phyloP scores from a whole-genome alignment of 371 early-diverging fungal genomes.

The Fennellomyces sp. region DNA sequence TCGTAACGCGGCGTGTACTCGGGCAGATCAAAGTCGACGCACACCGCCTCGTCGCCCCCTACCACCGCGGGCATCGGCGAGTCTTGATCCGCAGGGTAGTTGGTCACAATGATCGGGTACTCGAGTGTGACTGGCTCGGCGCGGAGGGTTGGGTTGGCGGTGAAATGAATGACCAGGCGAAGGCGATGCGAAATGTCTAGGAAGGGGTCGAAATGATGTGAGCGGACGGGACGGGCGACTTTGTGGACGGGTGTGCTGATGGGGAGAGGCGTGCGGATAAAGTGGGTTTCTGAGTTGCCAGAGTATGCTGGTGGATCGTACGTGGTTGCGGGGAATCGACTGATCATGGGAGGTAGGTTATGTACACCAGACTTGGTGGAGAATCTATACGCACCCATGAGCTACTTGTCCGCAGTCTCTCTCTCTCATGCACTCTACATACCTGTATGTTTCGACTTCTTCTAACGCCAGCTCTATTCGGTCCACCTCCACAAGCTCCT shows the following conservation, averaged over 20 bases:
- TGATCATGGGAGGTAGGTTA: constrained; percentile 35
- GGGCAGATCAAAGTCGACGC: constrained; percentile 46
- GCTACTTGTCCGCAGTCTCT: no score
- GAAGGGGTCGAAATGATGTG: constrained; percentile 45
- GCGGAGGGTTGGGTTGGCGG: constrained; percentile 4
- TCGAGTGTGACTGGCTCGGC: constrained; percentile 28
- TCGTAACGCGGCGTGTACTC: constrained; percentile 51
- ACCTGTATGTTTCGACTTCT: constrained; percentile 47
- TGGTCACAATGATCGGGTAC: constrained; percentile 49
- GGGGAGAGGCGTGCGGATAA: constrained; percentile 40
- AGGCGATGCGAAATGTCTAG: constrained; percentile 43
- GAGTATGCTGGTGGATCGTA: constrained; percentile 44
- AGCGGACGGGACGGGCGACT: constrained; percentile 24
- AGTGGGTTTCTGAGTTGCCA: constrained; percentile 41
- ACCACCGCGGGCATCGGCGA: not conserved
- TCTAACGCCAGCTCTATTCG: constrained; percentile 36
- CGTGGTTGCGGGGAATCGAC: constrained; percentile 31
- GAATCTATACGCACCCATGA: no score
- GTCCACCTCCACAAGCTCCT: constrained; percentile 44
- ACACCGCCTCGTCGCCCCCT: constrained; percentile 46
- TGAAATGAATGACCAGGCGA: constrained; percentile 36
- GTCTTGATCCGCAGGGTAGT: constrained; percentile 27
- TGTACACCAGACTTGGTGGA: constrained; percentile 42
- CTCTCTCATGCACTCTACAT: no score
- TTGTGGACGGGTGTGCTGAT: constrained; percentile 10